phyloP scores from a whole-genome alignment of 2,329 filamentous ascomycete species.

The Talaromyces sp. region DNA sequence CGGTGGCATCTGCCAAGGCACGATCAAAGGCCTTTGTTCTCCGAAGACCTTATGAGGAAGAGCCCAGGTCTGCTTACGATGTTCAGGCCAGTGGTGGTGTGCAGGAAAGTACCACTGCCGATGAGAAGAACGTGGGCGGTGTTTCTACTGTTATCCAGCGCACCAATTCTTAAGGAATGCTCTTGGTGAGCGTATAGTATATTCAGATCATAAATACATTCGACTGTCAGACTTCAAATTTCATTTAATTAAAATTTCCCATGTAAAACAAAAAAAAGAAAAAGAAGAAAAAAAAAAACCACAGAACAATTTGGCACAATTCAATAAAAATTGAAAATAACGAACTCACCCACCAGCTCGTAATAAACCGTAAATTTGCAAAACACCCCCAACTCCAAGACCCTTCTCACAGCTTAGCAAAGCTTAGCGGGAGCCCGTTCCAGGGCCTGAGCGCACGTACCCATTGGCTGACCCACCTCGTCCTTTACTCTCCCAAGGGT shows the following conservation, averaged over 20 bases:
- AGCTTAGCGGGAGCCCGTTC: constrained; percentile 7
- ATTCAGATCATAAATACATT: neutral
- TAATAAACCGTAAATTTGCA: constrained; percentile 3
- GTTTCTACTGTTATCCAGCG: constrained; percentile 1
- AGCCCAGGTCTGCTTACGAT: neutral
- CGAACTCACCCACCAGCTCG: no score
- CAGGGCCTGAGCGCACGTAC: neutral
- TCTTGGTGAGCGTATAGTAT: neutral
- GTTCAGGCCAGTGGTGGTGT: constrained; percentile 12
- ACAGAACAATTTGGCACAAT: no score
- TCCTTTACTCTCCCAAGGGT: neutral
- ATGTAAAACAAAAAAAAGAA: neutral
- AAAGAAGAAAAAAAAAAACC: neutral
- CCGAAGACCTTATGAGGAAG: constrained; percentile 13
- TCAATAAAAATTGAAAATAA: no score
- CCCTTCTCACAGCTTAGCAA: constrained; percentile 11
- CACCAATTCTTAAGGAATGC: neutral
- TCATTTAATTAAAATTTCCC: neutral
- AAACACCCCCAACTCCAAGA: constrained; percentile 2
- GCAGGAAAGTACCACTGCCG: constrained; percentile 1
- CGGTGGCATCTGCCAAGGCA: constrained; percentile 12
- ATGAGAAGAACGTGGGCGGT: constrained; percentile 11
- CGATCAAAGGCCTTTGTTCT: constrained; percentile 21
- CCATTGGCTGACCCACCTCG: neutral
- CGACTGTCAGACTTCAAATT: neutral